Evolutionary conservation across 768 basidiomycete species (phyloP).

Genomic region (Nidularia sp.): DNA sequence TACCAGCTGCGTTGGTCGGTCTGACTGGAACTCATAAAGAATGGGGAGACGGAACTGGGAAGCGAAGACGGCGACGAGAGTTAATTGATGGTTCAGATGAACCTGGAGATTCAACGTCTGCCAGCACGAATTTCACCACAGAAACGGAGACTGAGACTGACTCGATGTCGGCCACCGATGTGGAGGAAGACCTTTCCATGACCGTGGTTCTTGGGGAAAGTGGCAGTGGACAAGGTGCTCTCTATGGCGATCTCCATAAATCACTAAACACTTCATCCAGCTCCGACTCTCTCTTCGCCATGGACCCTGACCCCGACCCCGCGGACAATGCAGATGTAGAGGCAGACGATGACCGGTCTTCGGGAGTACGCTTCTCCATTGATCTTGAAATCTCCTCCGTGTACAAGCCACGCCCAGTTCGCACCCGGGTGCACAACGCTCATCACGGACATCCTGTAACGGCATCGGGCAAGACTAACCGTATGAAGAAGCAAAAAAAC

Average conservation of each 20-base stretch:
- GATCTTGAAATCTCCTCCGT: constrained; percentile 70
- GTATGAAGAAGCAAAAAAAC: constrained; percentile 33
- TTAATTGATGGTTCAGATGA: constrained; percentile 18
- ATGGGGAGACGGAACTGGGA: constrained; percentile 32
- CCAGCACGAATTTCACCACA: constrained; percentile 15
- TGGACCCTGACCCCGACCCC: constrained; percentile 40
- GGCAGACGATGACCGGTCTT: constrained; percentile 11
- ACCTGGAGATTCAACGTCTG: constrained; percentile 24
- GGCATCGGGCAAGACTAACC: constrained; percentile 30
- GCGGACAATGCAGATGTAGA: constrained; percentile 25
- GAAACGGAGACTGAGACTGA: constrained; percentile 33
- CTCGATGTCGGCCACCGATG: constrained; percentile 30
- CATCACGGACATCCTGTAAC: constrained; percentile 15
- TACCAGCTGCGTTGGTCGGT: constrained; percentile 51
- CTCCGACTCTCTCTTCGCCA: constrained; percentile 34
- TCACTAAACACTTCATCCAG: constrained; percentile 11
- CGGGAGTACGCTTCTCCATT: constrained; percentile 27
- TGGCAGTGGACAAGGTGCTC: constrained; percentile 1
- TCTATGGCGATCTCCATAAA: constrained; percentile 11
- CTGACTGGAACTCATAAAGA: constrained; percentile 30
- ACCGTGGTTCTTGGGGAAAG: constrained; percentile 24
- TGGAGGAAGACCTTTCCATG: constrained; percentile 19
- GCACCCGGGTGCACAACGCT: constrained; percentile 30
- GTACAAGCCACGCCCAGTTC: constrained; percentile 68
- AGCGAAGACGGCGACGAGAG: constrained; percentile 28